Conservation (phyloP, 2,329 filamentous ascomycete species). For the Dactylellina leptospora region DNA sequence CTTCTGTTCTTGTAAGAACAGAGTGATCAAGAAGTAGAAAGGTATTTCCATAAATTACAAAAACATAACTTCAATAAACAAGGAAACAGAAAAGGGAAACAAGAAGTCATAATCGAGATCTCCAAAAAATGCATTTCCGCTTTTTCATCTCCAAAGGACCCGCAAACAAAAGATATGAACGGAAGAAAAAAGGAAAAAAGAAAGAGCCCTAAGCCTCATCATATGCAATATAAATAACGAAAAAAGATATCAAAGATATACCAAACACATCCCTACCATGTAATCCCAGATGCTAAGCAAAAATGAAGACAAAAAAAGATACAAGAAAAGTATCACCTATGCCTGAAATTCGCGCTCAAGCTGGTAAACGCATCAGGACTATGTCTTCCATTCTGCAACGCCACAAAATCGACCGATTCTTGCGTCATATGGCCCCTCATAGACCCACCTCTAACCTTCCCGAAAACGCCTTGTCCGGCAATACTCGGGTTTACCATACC, state of each 20-base stretch:
- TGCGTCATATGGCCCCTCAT: slow-evolving; percentile 55
- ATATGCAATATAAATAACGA: not conserved
- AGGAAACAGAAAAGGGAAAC: slow-evolving; percentile 1
- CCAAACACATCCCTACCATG: slow-evolving; percentile 11
- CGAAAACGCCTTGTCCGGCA: slow-evolving; percentile 21
- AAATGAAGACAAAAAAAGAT: slow-evolving; percentile 2
- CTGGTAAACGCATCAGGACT: slow-evolving; percentile 58
- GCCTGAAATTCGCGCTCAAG: slow-evolving; percentile 53
- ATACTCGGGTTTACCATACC: no score
- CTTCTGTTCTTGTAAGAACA: no score
- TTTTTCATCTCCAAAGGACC: slow-evolving; percentile 24
- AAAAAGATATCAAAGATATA: not conserved
- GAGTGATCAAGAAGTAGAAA: no score
- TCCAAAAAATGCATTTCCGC: slow-evolving; percentile 29
- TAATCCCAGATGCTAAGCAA: not conserved
- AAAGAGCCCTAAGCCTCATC: slow-evolving; percentile 1
- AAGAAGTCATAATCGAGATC: slow-evolving; percentile 12
- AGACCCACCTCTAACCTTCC: slow-evolving; percentile 13
- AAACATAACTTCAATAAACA: no score
- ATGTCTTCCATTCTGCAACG: slow-evolving; percentile 56
- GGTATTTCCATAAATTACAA: slow-evolving; percentile 17
- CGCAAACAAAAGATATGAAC: not conserved
- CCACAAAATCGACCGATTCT: slow-evolving; percentile 57
- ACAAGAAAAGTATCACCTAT: slow-evolving; percentile 25
- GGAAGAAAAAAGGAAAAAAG: slow-evolving; percentile 21